Base-by-base conservation (phyloP, 192 early-diverging fungal genomes). In the Gigaspora rosea region DNA sequence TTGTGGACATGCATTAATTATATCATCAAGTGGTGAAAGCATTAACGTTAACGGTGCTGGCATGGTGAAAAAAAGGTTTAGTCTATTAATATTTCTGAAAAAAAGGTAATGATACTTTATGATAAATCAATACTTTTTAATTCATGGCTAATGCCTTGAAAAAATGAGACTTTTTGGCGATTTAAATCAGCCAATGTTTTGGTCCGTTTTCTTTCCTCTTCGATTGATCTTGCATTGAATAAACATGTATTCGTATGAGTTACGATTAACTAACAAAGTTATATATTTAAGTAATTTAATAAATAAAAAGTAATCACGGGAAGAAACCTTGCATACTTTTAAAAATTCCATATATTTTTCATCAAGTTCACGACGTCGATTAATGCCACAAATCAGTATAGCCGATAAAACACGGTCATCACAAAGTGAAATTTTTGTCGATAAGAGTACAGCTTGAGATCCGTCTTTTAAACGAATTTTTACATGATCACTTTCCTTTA, bases 111-210 rank as follows among this genome's bases (percentile, higher is more conserved):
- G 4, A 4, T 16, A 56, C n/a, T 56, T 41, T 27, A 66, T 66
- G 35, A 66, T 27, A 27, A 18, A 18, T 16, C 36, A 78, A 49
- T 81, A 84, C 83, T 90, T 62, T 85, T 67, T 10, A 86, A 73
- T 73, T 86, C 85, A 36, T 86, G 85, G 18, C 81, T 84, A 2
- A 84, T 71, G 52, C 81, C 81, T 58, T 84, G 83, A 68, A 84
- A 84, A 58, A 84, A 84, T 5, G 72, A 76, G 11, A 84, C 81
- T 72, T 84, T 84, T 61, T 80, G 78, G 13, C 79, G 73, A 65
- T 84, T 84, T 20, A 84, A 63, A 69, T 84, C 83, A 27, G 76
- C 78, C 46, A 84, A 57, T 0, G 74, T 79, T 56, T 84, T 69
- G 0, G 72, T 69, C 10, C 79, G 81, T 49, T 81, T 80, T 15